A percentile compares a stretch with the other conserved stretches of the same genome.
phyloP scores from a whole-genome alignment of 2,329 filamentous ascomycete species.

The Penicillium sp. region DNA sequence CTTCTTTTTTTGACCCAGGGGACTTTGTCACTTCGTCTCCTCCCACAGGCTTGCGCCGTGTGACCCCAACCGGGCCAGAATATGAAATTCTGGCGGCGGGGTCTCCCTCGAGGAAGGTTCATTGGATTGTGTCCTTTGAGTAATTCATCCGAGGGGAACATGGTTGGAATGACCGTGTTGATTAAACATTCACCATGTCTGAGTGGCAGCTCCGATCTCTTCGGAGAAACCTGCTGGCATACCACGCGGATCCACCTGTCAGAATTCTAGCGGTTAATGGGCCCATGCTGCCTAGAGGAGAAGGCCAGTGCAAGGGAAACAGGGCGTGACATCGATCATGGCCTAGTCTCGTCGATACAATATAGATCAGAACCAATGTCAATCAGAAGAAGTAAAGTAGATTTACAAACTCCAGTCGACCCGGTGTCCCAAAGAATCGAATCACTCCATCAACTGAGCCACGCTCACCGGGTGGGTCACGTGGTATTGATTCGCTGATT shows the following conservation, averaged over 20 bases:
- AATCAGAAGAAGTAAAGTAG: neutral
- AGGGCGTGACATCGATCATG: neutral
- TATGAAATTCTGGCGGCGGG: neutral
- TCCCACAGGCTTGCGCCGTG: slow-evolving; percentile 3
- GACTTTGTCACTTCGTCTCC: neutral
- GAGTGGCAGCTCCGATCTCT: neutral
- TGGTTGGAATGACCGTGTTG: neutral
- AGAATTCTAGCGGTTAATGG: slow-evolving; percentile 7
- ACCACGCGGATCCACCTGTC: slow-evolving; percentile 11
- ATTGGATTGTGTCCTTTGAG: neutral
- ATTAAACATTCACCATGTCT: neutral
- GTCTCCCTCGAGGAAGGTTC: neutral
- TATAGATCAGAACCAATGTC: neutral
- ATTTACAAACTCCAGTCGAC: neutral
- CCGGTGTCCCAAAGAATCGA: neutral
- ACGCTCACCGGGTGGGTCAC: neutral
- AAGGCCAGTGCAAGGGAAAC: neutral
- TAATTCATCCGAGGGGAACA: neutral
- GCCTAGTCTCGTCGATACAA: neutral
- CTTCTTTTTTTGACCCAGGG: slow-evolving; percentile 2
- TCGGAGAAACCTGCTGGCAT: neutral
- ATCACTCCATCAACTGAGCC: neutral
- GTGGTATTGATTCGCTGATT: neutral
- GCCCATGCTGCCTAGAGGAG: slow-evolving; percentile 5
- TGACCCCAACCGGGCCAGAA: slow-evolving; percentile 6